Evolutionary conservation across 352 stramenopile species (phyloP).

Genomic region (Phytopythium boreale): DNA sequence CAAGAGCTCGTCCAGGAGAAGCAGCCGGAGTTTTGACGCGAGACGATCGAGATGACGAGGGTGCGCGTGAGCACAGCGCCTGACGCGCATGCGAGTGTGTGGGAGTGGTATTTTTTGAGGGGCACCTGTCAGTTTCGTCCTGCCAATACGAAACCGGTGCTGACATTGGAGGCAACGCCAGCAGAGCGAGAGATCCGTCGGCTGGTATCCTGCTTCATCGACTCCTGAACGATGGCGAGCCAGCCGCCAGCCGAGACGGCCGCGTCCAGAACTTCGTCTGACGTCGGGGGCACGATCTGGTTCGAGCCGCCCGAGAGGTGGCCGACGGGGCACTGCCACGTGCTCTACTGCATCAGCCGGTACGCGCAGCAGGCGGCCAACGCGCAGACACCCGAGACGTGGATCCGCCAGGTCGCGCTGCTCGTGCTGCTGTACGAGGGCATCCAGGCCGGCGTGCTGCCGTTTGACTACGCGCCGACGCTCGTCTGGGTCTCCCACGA

Average conservation of each 20-base stretch:
- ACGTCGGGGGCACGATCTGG: slow-evolving; percentile 37
- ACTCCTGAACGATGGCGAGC: not conserved
- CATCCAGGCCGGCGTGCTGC: slow-evolving; percentile 90
- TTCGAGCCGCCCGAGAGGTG: slow-evolving; percentile 51
- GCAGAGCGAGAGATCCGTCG: too few species aligned
- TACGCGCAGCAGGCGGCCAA: slow-evolving; percentile 90
- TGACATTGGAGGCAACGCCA: too few species aligned
- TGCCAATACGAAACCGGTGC: not conserved
- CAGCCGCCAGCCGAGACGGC: not conserved
- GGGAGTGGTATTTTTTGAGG: too few species aligned
- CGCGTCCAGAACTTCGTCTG: not conserved
- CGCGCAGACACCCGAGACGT: slow-evolving; percentile 87
- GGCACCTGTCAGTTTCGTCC: not conserved
- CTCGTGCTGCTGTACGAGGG: slow-evolving; percentile 96
- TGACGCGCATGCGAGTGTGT: too few species aligned
- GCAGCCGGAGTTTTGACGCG: too few species aligned
- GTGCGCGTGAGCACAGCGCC: too few species aligned
- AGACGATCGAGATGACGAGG: too few species aligned
- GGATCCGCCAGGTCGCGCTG: slow-evolving; percentile 94
- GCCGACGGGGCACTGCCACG: slow-evolving; percentile 92
- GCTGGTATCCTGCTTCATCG: not conserved
- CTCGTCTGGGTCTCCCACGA: slow-evolving; percentile 91
- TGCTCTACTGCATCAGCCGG: slow-evolving; percentile 94
- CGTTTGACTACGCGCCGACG: slow-evolving; percentile 96
- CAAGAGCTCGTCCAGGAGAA: too few species aligned